phyloP scores from a whole-genome alignment of 257 asterid genomes.

The Solanum pennellii region DNA sequence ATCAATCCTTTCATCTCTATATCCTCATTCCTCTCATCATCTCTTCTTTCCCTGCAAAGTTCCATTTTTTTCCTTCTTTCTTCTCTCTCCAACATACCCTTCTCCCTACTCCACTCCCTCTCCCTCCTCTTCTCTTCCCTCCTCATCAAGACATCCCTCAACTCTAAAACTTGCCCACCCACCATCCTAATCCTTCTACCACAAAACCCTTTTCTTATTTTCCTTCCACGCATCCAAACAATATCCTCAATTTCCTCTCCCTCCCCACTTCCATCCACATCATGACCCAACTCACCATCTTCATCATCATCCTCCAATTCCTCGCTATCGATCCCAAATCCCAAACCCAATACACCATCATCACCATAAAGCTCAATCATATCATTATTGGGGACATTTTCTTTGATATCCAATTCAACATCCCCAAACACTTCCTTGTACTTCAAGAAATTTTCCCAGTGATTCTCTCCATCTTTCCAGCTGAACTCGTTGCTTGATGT shows the following conservation, averaged over 20 bases:
- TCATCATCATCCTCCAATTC: constrained; percentile 40
- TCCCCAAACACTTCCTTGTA: constrained; percentile 92
- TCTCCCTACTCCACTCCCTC: constrained; percentile 54
- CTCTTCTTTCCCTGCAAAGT: constrained; percentile 16
- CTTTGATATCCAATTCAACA: constrained; percentile 42
- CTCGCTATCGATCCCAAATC: constrained; percentile 45
- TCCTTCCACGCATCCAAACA: constrained; percentile 9
- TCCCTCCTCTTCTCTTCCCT: constrained; percentile 77
- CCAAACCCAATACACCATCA: constrained; percentile 14
- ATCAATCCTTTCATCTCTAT: constrained; percentile 32
- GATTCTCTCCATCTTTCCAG: constrained; percentile 85
- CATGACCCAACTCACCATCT: not conserved
- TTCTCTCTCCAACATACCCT: constrained; percentile 20
- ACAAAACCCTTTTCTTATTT: constrained; percentile 19
- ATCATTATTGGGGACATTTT: not conserved
- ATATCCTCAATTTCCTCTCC: not conserved
- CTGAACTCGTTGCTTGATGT: constrained; percentile 45
- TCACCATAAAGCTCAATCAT: not conserved
- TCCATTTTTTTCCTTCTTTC: constrained; percentile 26
- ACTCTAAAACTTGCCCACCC: constrained; percentile 50
- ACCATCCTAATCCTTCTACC: constrained; percentile 39
- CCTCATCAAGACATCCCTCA: constrained; percentile 46
- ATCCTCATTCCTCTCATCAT: constrained; percentile 34
- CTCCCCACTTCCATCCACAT: constrained; percentile 6
- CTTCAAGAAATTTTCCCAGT: constrained; percentile 84